A percentile compares a stretch with the other conserved stretches of the same genome.
phyloP scores from a whole-genome alignment of 257 asterid species.

The Petunia axillaris region DNA sequence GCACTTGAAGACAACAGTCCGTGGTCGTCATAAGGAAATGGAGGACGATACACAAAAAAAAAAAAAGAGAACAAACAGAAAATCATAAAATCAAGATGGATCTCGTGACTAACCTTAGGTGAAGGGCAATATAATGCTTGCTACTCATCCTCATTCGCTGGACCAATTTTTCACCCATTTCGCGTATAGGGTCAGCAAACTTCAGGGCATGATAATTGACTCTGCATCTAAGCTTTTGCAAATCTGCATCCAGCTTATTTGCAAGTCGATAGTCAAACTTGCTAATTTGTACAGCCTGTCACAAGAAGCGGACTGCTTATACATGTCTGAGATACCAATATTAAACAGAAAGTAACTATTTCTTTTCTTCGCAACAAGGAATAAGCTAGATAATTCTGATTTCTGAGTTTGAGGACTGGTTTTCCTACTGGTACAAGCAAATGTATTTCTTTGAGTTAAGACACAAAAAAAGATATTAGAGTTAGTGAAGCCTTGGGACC shows the following conservation, averaged over 20 bases:
- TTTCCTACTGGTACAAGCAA: neutral
- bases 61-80: neutral
- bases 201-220: constrained; percentile 92
- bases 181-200: constrained; percentile 79
- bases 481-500: constrained; percentile 3
- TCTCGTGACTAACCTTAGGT: constrained; percentile 63
- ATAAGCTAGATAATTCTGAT: constrained; percentile 9
- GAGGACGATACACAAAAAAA: neutral
- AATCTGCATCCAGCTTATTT: constrained; percentile 71
- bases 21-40: constrained; percentile 9
- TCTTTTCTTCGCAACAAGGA: neutral
- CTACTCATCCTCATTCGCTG: constrained; percentile 77
- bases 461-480: neutral
- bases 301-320: constrained; percentile 33
- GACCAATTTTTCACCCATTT: constrained; percentile 81
- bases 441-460: neutral
- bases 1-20: constrained; percentile 3
- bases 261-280: constrained; percentile 96
- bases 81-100: constrained; percentile 17
- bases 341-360: constrained; percentile 9
- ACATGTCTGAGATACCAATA: constrained; percentile 17
- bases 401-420: constrained; percentile 1
- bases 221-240: constrained; percentile 96
- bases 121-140: constrained; percentile 91
- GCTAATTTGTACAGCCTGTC: constrained; percentile 89